Conservation (phyloP, 805 yeast genomes). For the Candida broadrunensis region DNA sequence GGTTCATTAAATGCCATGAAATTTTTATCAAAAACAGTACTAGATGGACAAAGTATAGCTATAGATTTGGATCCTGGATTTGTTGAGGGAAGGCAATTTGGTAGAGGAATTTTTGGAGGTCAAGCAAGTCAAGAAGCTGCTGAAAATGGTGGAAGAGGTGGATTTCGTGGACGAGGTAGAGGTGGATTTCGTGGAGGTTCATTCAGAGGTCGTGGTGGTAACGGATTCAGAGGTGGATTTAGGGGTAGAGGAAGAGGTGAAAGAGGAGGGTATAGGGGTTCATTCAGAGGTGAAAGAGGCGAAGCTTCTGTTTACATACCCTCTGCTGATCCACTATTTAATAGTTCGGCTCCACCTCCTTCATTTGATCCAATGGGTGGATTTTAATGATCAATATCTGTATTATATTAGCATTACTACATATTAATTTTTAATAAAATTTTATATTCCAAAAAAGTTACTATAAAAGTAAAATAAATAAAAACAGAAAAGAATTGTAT, state of each 20-base stretch:
- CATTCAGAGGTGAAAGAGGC: slow-evolving; percentile 24
- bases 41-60: slow-evolving; percentile 78
- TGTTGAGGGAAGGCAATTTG: slow-evolving; percentile 92
- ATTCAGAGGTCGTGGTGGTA: slow-evolving; percentile 22
- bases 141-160: slow-evolving; percentile 6
- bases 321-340: slow-evolving; percentile 19
- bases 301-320: slow-evolving; percentile 16
- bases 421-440: too few species aligned
- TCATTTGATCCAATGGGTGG: slow-evolving; percentile 12
- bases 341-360: slow-evolving; percentile 8
- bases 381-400: not conserved
- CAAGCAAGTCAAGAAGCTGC: slow-evolving; percentile 72
- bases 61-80: slow-evolving; percentile 97
- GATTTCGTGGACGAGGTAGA: slow-evolving; percentile 11
- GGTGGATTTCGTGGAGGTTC: slow-evolving; percentile 30
- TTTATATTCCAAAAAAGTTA: too few species aligned
- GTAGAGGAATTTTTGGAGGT: slow-evolving; percentile 91
- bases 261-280: slow-evolving; percentile 44
- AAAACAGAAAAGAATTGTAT: too few species aligned
- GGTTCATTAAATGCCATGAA: slow-evolving; percentile 83
- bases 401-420: too few species aligned
- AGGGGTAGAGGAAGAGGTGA: slow-evolving; percentile 38
- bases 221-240: slow-evolving; percentile 41
- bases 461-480: too few species aligned
- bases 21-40: slow-evolving; percentile 73